Conservation (phyloP, 2,329 filamentous ascomycete genomes). For the Bipolaris sorokiniana region DNA sequence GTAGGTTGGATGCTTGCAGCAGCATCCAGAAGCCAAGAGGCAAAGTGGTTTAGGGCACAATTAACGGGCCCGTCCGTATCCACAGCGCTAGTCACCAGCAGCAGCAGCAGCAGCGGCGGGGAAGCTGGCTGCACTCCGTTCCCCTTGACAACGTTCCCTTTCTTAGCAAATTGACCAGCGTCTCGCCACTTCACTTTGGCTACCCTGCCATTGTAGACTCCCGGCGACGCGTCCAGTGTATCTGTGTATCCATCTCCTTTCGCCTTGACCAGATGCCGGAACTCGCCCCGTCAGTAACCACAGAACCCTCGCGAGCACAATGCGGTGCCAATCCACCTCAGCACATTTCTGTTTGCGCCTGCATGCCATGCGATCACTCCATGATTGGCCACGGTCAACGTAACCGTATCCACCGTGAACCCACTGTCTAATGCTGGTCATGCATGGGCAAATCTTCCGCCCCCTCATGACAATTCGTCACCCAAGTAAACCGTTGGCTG, state of each 20-base stretch:
- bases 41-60: neutral
- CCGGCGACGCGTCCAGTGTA: neutral
- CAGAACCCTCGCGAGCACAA: neutral
- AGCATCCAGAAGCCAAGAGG: neutral
- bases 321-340: neutral
- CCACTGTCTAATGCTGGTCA: constrained; percentile 2
- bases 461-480: constrained; percentile 3
- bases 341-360: neutral
- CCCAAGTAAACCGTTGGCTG: constrained; percentile 2
- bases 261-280: neutral
- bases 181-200: neutral
- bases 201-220: neutral
- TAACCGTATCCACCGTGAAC: neutral
- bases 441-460: constrained; percentile 4
- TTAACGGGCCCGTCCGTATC: neutral
- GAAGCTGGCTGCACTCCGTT: neutral
- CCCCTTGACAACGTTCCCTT: neutral
- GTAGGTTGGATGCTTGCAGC: neutral
- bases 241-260: neutral
- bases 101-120: neutral
- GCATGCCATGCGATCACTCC: neutral
- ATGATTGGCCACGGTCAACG: neutral
- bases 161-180: neutral
- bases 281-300: neutral
- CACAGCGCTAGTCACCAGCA: neutral